Evolutionary conservation across 768 basidiomycete species (phyloP).

Genomic region (Infundibulicybe gibba): DNA sequence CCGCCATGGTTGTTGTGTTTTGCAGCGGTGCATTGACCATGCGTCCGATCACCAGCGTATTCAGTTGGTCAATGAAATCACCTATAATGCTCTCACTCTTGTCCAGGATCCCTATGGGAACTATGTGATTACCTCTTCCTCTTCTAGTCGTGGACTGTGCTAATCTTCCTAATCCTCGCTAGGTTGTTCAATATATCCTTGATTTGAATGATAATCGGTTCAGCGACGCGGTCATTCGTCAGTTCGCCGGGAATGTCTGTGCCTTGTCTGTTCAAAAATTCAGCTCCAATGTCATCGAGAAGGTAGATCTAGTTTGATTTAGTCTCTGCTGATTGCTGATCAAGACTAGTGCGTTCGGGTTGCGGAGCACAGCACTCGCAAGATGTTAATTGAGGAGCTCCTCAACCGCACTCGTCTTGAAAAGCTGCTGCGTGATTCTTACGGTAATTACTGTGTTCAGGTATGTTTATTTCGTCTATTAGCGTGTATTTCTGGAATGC

Average conservation of each 20-base stretch:
- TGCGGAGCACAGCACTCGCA: slow-evolving; percentile 91
- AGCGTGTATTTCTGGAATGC: slow-evolving; percentile 9
- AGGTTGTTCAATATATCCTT: slow-evolving; percentile 97
- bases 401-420: slow-evolving; percentile 93
- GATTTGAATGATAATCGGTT: slow-evolving; percentile 98
- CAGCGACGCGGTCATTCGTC: slow-evolving; percentile 95
- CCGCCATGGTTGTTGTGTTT: slow-evolving; percentile 96
- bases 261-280: slow-evolving; percentile 98
- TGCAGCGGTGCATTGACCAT: slow-evolving; percentile 98
- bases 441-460: slow-evolving; percentile 94
- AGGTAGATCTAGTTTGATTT: slow-evolving; percentile 41
- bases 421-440: slow-evolving; percentile 94
- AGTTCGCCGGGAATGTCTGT: slow-evolving; percentile 97
- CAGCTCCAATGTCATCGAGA: slow-evolving; percentile 98
- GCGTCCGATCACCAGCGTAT: slow-evolving; percentile 93
- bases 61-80: slow-evolving; percentile 98
- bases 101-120: slow-evolving; percentile 98
- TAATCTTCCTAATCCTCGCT: slow-evolving; percentile 28
- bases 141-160: neutral
- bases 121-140: slow-evolving; percentile 51
- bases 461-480: slow-evolving; percentile 29
- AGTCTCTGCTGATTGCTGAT: neutral
- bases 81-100: slow-evolving; percentile 94
- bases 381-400: slow-evolving; percentile 92
- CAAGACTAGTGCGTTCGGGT: slow-evolving; percentile 76